Base-by-base conservation (phyloP, 345 rosid species). In the Ceriops tagal region DNA sequence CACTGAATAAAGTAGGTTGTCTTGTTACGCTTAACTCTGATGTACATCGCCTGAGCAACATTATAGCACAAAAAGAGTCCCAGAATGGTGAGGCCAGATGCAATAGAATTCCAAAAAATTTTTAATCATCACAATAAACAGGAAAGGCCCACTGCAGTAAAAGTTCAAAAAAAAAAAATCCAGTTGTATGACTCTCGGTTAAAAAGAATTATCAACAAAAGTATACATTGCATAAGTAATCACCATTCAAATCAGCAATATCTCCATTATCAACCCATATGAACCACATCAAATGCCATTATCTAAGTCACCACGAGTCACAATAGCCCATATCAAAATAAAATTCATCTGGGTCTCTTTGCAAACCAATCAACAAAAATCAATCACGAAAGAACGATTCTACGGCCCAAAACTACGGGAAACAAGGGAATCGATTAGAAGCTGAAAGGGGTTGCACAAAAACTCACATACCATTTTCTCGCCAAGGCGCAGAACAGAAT, bases 11-110 rank as follows among this genome's bases (percentile, higher is more conserved):
- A 95, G 83, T 87, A 92, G 53, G 96, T 92, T 13, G 89, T 83
- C 84, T 90, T 95, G 79, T 73, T 73, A 53, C 89, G 91, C 83
- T 95, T 95, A 69, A 95, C 89, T 64, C 97, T 88, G n/a, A 92
- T 92, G 78, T 90, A 88, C 96, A 90, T 92, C 57, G 90, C 97
- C 96, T 91, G 81, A 67, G 39, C 27, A 66, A 64, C 11, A 51
- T 34, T 18, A 43, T 16, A 15, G 58, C 18, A 35, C 30, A 27
- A 63, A 65, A 56, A 52, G 73, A 11, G 47, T 62, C 62, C 19
- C 46, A 61, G 31, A 39, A 51, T 53, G n/a, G 24, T 27, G 53
- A 55, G 27, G 20, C 3, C 49, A 76, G 27, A 52, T 58, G 61
- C 21, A 76, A 55, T 64, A 8, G 53, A 10, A 73, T 11, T 19